Evolutionary conservation across 176 grass and related monocot species (phyloP).

Genomic region (Triticum monococcum): DNA sequence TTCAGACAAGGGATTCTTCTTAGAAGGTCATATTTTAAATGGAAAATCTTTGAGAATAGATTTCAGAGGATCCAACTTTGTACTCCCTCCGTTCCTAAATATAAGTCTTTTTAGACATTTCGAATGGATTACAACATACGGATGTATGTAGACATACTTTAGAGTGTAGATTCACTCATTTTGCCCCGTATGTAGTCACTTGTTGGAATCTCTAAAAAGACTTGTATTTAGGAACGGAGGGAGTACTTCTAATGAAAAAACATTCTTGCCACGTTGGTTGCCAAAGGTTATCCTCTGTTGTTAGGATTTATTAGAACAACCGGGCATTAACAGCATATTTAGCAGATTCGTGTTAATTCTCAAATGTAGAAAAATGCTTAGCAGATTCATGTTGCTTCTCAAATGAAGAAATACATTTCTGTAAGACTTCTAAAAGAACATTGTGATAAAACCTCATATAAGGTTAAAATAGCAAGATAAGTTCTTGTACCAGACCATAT

Average conservation of each 20-base stretch:
- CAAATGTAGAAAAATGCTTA: not conserved
- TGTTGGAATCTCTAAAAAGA: no score
- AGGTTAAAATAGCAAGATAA: not conserved
- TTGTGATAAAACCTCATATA: not conserved
- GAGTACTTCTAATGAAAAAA: not conserved
- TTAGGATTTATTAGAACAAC: not conserved
- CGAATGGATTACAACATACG: no score
- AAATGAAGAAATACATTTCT: not conserved
- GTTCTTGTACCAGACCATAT: not conserved
- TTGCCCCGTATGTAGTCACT: no score
- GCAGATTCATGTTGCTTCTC: not conserved
- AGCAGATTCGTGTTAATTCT: not conserved
- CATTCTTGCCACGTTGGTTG: not conserved
- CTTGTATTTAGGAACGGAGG: no score
- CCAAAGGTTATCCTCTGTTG: not conserved
- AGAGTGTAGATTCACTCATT: no score
- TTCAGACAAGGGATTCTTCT: not conserved
- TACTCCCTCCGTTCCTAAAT: no score
- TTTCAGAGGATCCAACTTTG: not conserved
- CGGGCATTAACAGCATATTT: not conserved
- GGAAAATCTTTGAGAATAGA: not conserved
- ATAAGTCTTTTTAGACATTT: no score
- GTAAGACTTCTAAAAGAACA: not conserved
- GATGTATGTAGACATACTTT: no score
- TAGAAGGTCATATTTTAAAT: not conserved